Evolutionary conservation across 2,329 filamentous ascomycete genomes (phyloP).

Genomic region (Emergomyces pasteurianus): DNA sequence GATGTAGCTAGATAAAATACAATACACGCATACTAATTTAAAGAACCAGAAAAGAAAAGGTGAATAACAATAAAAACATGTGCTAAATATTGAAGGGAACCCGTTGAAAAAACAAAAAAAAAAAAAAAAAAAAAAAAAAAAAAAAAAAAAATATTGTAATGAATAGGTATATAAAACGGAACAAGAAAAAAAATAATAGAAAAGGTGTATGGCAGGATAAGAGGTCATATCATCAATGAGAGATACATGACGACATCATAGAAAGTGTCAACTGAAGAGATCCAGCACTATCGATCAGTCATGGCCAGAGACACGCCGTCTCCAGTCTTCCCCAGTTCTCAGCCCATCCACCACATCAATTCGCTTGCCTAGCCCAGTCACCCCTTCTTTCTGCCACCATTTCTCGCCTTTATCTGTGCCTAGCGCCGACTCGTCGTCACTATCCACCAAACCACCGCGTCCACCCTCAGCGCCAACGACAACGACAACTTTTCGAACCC

Average conservation of each 20-base stretch:
- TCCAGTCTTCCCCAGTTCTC: slow-evolving; percentile 77
- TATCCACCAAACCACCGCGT: slow-evolving; percentile 68
- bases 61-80: not conserved
- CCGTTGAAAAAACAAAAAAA: not conserved
- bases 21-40: not conserved
- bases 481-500: slow-evolving; percentile 51
- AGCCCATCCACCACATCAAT: slow-evolving; percentile 78
- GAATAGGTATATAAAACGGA: not conserved
- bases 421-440: slow-evolving; percentile 46
- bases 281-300: slow-evolving; percentile 26
- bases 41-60: not conserved
- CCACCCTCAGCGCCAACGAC: slow-evolving; percentile 47
- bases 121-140: no score
- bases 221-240: slow-evolving; percentile 1
- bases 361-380: slow-evolving; percentile 75
- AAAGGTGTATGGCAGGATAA: not conserved
- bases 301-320: slow-evolving; percentile 58
- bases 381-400: slow-evolving; percentile 58
- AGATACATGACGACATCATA: not conserved
- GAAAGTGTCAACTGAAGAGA: not conserved
- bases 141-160: no score
- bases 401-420: slow-evolving; percentile 17
- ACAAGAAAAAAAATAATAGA: not conserved
- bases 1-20: not conserved
- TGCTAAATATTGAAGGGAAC: not conserved